These are phyloP conservation scores for Simplicillium sp. DNA, from an alignment of 2,329 filamentous ascomycete species.

Conservation along the genomic window DNA sequence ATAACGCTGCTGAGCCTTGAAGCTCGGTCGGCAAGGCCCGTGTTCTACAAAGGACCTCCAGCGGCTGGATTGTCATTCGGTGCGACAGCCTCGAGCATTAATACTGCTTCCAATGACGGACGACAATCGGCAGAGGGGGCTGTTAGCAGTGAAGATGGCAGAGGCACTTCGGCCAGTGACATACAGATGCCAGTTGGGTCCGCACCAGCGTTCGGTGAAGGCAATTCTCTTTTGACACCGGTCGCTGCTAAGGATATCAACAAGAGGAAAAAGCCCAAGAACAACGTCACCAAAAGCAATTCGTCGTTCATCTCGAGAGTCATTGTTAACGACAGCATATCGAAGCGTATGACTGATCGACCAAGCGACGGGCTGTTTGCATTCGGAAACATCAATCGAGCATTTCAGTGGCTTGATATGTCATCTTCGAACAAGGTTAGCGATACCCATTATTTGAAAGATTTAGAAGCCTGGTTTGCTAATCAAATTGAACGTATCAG, in stretches of 20 bases:
- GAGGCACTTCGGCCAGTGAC: slow-evolving; percentile 44
- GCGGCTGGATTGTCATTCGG: slow-evolving; percentile 37
- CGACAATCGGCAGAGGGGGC: slow-evolving; percentile 51
- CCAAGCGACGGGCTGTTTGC: slow-evolving; percentile 72
- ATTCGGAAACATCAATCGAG: slow-evolving; percentile 92
- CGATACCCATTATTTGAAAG: neutral
- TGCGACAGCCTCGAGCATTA: slow-evolving; percentile 37
- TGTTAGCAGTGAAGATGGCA: slow-evolving; percentile 46
- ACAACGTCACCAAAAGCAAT: slow-evolving; percentile 96
- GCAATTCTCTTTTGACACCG: slow-evolving; percentile 63
- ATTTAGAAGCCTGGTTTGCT: neutral
- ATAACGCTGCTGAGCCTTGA: slow-evolving; percentile 69
- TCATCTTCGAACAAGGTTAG: slow-evolving; percentile 60
- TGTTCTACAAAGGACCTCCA: slow-evolving; percentile 44
- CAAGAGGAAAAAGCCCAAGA: slow-evolving; percentile 91
- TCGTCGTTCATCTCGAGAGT: slow-evolving; percentile 97
- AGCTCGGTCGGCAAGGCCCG: slow-evolving; percentile 43
- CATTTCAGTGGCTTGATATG: slow-evolving; percentile 92
- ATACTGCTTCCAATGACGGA: slow-evolving; percentile 52
- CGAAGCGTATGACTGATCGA: slow-evolving; percentile 72
- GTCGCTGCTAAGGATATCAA: slow-evolving; percentile 59
- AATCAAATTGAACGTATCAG: slow-evolving; percentile 24
- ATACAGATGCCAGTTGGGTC: slow-evolving; percentile 30
- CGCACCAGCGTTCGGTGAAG: slow-evolving; percentile 72
- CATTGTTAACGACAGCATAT: slow-evolving; percentile 74